phyloP scores from a whole-genome alignment of 2,329 filamentous ascomycete genomes.

The Colletotrichum viniferum region DNA sequence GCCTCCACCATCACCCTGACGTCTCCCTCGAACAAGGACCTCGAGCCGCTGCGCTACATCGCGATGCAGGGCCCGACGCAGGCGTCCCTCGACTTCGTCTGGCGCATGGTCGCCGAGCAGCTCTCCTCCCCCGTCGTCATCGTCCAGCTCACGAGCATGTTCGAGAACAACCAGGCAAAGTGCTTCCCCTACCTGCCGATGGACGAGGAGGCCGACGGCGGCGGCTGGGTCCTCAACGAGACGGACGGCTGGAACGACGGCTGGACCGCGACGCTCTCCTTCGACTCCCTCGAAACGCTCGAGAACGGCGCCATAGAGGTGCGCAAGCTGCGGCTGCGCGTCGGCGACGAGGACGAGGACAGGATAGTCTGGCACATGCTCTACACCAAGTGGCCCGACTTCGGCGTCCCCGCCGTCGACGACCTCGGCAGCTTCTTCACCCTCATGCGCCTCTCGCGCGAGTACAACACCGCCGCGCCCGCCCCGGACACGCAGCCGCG shows the following conservation, averaged over 20 bases:
- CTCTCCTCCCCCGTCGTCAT: slow-evolving; percentile 75
- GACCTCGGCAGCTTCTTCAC: slow-evolving; percentile 72
- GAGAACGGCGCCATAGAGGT: slow-evolving; percentile 69
- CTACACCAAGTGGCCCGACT: slow-evolving; percentile 90
- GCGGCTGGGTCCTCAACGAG: slow-evolving; percentile 64
- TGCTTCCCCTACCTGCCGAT: slow-evolving; percentile 88
- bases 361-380: slow-evolving; percentile 78
- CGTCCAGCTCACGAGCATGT: slow-evolving; percentile 91
- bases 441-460: slow-evolving; percentile 70
- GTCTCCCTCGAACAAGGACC: slow-evolving; percentile 41
- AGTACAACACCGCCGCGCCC: slow-evolving; percentile 50
- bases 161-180: slow-evolving; percentile 79
- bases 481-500: slow-evolving; percentile 60
- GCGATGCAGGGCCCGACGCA: slow-evolving; percentile 91
- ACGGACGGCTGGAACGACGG: slow-evolving; percentile 68
- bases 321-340: slow-evolving; percentile 70
- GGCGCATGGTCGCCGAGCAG: slow-evolving; percentile 94
- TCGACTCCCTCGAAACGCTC: slow-evolving; percentile 65
- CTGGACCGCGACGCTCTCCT: slow-evolving; percentile 71
- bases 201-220: slow-evolving; percentile 54
- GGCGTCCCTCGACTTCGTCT: slow-evolving; percentile 79
- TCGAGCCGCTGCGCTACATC: slow-evolving; percentile 70
- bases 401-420: slow-evolving; percentile 75
- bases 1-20: slow-evolving; percentile 72
- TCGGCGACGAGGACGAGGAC: slow-evolving; percentile 44